Evolutionary conservation across 129 eudicot species (phyloP), one percentile per base, ranked within the genome.

Genomic region (Cynara cardunculus): DNA sequence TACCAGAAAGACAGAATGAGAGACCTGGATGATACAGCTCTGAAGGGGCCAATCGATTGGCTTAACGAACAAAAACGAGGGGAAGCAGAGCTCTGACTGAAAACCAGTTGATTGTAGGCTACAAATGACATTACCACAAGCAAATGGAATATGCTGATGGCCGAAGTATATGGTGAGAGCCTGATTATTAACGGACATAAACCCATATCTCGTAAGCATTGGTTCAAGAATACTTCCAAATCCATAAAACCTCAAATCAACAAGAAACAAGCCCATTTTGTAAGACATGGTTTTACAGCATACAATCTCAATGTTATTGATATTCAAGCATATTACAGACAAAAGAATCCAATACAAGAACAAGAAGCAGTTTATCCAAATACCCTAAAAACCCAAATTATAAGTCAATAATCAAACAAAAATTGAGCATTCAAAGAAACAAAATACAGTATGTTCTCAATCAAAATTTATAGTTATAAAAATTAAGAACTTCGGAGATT

Each of bases 21-120:
- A 18, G 75, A 81, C 86, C 86, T 83, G 68, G 86, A 77, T 77
- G 78, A 56, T 56, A 77, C 37, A 77, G 78, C 82, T 83, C 73
- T 71, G 56, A 71, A 83, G 56, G 78, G 35, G 74, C 82, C 32
- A 49, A 75, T n/a, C n/a, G 85, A 82, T 53, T 31, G 76, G 64
- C 70, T 75, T 68, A 49, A 82, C 25, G 85, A 82, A 24, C 64
- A 34, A 83, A 83, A 28, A 39, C 62, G 13, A 83, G 44, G 53
- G 8, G 78, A 71, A 30, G 73, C 59, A 28, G 82, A 49, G 86
- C 66, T 77, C 69, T 77, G 86, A 76, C 26, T 64, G 74, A 72
- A 83, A 71, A 78, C 75, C 67, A 83, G 86, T 64, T 62, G 86
- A 78, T 26, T 77, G 72, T 44, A 78, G 35, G 79, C 79, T 21